These are phyloP conservation scores for Tothia fuscella DNA, from an alignment of 2,329 filamentous ascomycete genomes.

Conservation along the genomic window DNA sequence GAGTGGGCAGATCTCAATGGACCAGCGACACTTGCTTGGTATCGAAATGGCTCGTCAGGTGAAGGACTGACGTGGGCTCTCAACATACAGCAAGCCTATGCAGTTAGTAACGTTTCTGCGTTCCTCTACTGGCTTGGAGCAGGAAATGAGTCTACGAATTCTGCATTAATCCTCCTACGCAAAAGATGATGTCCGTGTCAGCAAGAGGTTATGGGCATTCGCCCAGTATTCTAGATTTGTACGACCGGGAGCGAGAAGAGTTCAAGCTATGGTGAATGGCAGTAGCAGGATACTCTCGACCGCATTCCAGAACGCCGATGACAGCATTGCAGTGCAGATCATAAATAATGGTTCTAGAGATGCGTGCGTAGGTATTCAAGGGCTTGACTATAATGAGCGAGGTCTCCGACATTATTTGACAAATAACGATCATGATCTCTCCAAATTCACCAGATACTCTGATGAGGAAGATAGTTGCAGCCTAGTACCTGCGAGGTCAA, in stretches of 20 bases:
- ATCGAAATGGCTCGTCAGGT: constrained; percentile 3
- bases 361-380: constrained; percentile 19
- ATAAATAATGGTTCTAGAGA: constrained; percentile 16
- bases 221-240: constrained; percentile 11
- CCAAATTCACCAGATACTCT: too few species aligned
- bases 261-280: not conserved
- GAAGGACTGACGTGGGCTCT: constrained; percentile 11
- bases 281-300: not conserved
- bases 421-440: constrained; percentile 22
- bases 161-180: constrained; percentile 5
- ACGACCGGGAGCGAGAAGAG: constrained; percentile 5
- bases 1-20: constrained; percentile 9
- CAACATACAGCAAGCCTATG: constrained; percentile 10
- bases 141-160: not conserved
- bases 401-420: constrained; percentile 26
- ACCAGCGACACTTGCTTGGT: constrained; percentile 6
- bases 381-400: constrained; percentile 18
- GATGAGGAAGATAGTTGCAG: too few species aligned
- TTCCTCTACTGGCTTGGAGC: constrained; percentile 9
- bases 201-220: constrained; percentile 11
- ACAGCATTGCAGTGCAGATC: constrained; percentile 22
- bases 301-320: constrained; percentile 24
- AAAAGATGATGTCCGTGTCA: constrained; percentile 11
- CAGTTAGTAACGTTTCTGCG: constrained; percentile 6
- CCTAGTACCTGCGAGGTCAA: too few species aligned